Conservation (phyloP, 2,329 filamentous ascomycete species). For the Triangularia verruculosa region DNA sequence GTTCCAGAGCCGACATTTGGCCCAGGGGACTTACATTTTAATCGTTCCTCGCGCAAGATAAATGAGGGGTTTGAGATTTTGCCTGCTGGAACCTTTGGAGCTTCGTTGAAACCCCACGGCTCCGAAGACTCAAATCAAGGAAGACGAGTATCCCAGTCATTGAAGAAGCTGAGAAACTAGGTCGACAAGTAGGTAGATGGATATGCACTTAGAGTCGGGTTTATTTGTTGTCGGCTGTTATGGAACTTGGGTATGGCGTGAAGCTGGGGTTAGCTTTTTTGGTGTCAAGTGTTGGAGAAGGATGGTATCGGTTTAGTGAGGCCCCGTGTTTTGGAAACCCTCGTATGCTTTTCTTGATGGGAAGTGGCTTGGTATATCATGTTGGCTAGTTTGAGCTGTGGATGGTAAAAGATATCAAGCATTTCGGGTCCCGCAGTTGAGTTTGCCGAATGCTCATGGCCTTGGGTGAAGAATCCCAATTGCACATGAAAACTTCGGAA, state of each 20-base stretch:
- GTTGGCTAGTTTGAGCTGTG: neutral
- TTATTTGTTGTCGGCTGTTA: neutral
- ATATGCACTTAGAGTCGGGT: neutral
- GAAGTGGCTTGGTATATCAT: neutral
- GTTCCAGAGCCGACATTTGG: slow-evolving; percentile 34
- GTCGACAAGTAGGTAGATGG: no score
- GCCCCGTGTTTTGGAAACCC: neutral
- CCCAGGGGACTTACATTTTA: slow-evolving; percentile 36
- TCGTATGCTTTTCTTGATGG: neutral
- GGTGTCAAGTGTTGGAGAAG: neutral
- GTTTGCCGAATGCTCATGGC: no score
- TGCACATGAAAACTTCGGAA: no score
- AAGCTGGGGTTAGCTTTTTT: neutral
- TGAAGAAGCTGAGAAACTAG: slow-evolving; percentile 24
- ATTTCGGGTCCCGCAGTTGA: no score
- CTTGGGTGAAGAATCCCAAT: no score
- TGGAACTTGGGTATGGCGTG: neutral
- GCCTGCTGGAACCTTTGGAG: slow-evolving; percentile 38
- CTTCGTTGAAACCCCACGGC: neutral
- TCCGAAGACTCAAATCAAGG: slow-evolving; percentile 2
- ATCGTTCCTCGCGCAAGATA: slow-evolving; percentile 35
- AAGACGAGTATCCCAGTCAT: neutral
- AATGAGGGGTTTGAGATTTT: slow-evolving; percentile 41
- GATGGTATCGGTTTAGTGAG: neutral
- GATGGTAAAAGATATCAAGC: neutral